phyloP scores from a whole-genome alignment of 805 yeast species.

The Saturnispora silvae region DNA sequence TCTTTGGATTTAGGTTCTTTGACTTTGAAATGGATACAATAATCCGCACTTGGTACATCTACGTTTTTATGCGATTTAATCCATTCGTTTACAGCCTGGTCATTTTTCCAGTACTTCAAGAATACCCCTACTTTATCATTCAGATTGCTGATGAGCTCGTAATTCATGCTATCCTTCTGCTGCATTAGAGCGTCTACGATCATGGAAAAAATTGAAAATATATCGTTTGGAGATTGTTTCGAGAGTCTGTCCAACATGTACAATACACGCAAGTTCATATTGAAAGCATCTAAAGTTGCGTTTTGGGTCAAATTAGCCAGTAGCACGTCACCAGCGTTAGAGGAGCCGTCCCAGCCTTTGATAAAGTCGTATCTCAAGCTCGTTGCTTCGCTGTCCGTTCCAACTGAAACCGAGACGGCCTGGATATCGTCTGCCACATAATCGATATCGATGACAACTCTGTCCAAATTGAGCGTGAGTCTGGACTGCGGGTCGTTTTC shows the following conservation, averaged over 20 bases:
- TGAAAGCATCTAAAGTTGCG: conserved; percentile 24
- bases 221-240: conserved; percentile 21
- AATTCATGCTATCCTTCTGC: background rate
- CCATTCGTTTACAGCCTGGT: conserved; percentile 18
- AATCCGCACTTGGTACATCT: conserved; percentile 15
- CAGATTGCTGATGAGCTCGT: conserved; percentile 15
- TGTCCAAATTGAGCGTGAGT: conserved; percentile 6
- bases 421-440: conserved; percentile 2
- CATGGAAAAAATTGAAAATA: conserved; percentile 24
- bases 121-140: conserved; percentile 25
- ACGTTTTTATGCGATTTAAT: conserved; percentile 13
- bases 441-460: conserved; percentile 8
- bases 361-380: conserved; percentile 1
- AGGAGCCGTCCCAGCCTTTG: conserved; percentile 15
- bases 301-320: conserved; percentile 19
- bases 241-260: conserved; percentile 26
- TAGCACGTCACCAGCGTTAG: conserved; percentile 21
- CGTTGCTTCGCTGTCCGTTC: conserved; percentile 3
- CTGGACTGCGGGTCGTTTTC: conserved; percentile 3
- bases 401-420: conserved; percentile 4
- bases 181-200: conserved; percentile 18
- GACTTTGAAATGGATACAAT: conserved; percentile 25
- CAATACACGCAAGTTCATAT: conserved; percentile 24
- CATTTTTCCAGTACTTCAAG: conserved; percentile 25
- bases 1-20: conserved; percentile 16